Evolutionary conservation across 495 filamentous ascomycete species (phyloP), one percentile per base, ranked within the genome.

Genomic region (Daldinia vernicosa): DNA sequence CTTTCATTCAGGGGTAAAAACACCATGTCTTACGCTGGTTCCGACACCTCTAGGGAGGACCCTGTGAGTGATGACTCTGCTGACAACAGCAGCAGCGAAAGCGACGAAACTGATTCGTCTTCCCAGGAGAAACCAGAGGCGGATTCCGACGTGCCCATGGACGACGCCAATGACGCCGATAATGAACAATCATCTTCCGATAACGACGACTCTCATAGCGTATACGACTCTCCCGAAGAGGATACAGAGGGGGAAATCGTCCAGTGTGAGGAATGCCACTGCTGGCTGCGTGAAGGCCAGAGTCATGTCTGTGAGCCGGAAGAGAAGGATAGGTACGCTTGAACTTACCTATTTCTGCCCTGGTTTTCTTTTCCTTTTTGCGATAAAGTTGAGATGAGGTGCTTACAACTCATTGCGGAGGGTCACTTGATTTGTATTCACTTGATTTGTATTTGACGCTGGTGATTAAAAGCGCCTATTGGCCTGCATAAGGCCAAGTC

Each of bases 271-370:
- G n/a, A 52, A 17, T 69, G 66, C 39, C 19, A 63, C 11, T 69
- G 66, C 33, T 69, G 66, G 60, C 12, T 15, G 26, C 35, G 24
- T 6, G 60, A 64, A 24, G 60, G 47, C 17, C 40, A 35, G 24
- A n/a, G 2, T 0, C 66, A 69, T 15, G 47, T 17, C 15, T 69
- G 66, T 19, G 59, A 63, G 9, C 66, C 60, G 4, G 45, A 63
- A 33, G 33, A 64, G 6, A 69, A 64, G 54, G 45, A 64, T 28
- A 69, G 55, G 30, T 63, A 60, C 26, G 53, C 66, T 11, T 43
- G 64, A 17, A 8, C 14, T 12, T 30, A 28, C 0, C 0, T 30
- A 30, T 4, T 2, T 19, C 9, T 50, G 1, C 7, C 6, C 26
- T 50, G 3, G 14, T 43, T 3, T 22, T 3, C 0, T 24, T 22